These are phyloP conservation scores for Calonectria pseudoreteaudii DNA, from an alignment of 2,329 filamentous ascomycete genomes.

Conservation along the genomic window DNA sequence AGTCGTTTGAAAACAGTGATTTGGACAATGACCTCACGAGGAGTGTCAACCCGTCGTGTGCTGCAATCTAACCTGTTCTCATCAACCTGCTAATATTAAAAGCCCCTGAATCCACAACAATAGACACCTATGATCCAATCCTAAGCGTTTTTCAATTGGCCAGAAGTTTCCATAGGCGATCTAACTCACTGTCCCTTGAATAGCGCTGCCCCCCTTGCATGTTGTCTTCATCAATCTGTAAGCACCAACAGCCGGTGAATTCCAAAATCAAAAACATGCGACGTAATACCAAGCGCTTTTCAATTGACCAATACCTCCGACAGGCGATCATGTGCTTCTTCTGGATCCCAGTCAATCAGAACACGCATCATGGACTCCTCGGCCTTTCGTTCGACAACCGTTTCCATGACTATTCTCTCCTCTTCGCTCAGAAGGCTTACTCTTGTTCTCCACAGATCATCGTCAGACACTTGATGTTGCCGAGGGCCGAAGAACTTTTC, in stretches of 20 bases:
- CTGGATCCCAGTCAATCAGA: not conserved
- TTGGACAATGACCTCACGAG: not conserved
- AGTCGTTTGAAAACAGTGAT: not conserved
- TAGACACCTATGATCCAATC: not conserved
- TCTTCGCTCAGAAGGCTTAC: not conserved
- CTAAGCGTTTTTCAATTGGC: too few species aligned
- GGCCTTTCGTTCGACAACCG: not conserved
- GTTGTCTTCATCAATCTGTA: not conserved
- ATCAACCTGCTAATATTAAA: not conserved
- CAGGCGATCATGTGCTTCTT: not conserved
- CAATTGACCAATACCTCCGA: not conserved
- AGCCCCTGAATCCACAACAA: not conserved
- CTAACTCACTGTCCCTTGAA: not conserved
- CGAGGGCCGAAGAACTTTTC: slow-evolving; percentile 44
- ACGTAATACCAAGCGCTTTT: not conserved
- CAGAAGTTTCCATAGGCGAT: too few species aligned
- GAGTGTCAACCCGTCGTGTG: not conserved
- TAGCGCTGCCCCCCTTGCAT: not conserved
- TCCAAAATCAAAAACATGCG: not conserved
- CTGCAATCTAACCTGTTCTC: not conserved
- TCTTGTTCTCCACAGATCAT: not conserved
- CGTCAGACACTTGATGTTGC: not conserved
- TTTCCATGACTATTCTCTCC: not conserved
- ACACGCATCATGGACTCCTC: not conserved
- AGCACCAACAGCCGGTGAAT: not conserved